These are phyloP conservation scores for Xylaria telfairii DNA, from an alignment of 495 filamentous ascomycete species.

Conservation along the genomic window DNA sequence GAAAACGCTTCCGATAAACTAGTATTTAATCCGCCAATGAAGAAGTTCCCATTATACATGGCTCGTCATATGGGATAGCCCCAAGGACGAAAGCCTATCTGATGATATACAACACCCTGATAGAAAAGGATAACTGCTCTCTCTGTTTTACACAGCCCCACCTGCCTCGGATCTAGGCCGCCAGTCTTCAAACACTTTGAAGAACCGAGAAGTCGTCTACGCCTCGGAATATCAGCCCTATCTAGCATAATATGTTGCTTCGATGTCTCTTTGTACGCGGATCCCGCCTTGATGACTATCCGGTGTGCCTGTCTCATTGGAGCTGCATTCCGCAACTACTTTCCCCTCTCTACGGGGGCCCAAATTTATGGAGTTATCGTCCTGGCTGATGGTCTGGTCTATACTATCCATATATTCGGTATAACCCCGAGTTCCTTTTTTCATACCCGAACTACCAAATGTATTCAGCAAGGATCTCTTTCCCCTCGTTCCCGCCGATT, in stretches of 20 bases:
- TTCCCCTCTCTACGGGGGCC: background rate
- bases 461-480: conserved; percentile 10
- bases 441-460: conserved; percentile 9
- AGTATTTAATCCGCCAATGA: background rate
- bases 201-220: background rate
- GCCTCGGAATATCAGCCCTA: background rate
- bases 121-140: background rate
- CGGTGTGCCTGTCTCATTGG: background rate
- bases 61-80: background rate
- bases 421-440: conserved; percentile 1
- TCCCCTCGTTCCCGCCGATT: background rate
- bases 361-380: conserved; percentile 11
- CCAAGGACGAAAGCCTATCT: background rate
- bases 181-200: background rate
- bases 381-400: conserved; percentile 7
- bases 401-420: background rate
- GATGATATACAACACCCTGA: background rate
- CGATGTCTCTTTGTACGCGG: conserved; percentile 20
- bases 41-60: background rate
- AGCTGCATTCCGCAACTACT: conserved; percentile 15
- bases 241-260: conserved; percentile 11
- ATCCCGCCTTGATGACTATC: background rate
- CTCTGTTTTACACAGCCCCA: background rate
- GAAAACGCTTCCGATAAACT: background rate
- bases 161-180: background rate